Evolutionary conservation across 169 alveolate genomes (phyloP).

Genomic region (Amoebophrya sp.): DNA sequence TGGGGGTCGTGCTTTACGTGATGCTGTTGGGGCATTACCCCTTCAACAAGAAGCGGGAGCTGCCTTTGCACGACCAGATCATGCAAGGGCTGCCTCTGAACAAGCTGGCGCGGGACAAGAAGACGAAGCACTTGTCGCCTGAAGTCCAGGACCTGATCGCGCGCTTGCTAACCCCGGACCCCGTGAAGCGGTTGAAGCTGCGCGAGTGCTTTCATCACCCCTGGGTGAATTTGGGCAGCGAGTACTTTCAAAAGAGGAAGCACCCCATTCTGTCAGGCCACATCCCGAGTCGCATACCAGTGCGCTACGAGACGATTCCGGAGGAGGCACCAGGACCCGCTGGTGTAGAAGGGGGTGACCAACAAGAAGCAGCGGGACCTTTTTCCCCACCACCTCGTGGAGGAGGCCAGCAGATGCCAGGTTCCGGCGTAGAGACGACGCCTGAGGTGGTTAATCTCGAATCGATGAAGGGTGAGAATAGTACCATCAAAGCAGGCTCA

Average conservation of each 20-base stretch:
- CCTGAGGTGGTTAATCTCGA: too few species aligned
- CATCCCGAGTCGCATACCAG: not conserved
- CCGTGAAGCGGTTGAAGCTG: not conserved
- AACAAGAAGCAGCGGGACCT: too few species aligned
- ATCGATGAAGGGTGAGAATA: too few species aligned
- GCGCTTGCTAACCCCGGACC: not conserved
- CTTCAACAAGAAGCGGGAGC: not conserved
- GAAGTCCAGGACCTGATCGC: slow-evolving; percentile 3
- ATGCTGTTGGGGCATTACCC: slow-evolving; percentile 11
- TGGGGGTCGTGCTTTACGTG: not conserved
- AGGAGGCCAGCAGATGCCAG: too few species aligned
- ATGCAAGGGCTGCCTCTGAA: not conserved
- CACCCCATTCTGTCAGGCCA: not conserved
- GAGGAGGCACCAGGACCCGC: slow-evolving; percentile 13
- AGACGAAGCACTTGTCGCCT: not conserved
- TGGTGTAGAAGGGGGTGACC: not conserved
- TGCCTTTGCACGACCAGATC: slow-evolving; percentile 17
- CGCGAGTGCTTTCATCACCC: not conserved
- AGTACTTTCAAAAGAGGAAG: not conserved
- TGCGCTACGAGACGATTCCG: not conserved
- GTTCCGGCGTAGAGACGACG: too few species aligned
- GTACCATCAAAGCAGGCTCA: too few species aligned
- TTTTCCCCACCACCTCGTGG: too few species aligned
- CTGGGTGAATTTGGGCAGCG: not conserved
- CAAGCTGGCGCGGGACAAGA: not conserved